phyloP scores from a whole-genome alignment of 116 monocot species.

The Trichopus zeylanicus region DNA sequence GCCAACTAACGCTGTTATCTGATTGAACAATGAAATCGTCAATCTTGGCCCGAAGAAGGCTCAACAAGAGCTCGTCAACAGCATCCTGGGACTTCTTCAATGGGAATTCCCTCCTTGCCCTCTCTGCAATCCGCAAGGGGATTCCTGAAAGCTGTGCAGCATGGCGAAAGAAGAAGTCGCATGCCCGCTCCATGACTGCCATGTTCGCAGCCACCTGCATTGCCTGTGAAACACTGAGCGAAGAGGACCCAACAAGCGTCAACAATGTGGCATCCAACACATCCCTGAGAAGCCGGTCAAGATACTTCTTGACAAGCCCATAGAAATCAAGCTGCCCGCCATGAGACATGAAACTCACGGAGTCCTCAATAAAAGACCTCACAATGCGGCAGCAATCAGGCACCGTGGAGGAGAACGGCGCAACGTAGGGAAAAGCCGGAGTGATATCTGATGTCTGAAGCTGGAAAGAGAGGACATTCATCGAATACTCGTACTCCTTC shows the following conservation, averaged over 20 bases:
- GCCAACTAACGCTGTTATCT: conserved; percentile 67
- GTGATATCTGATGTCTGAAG: conserved; percentile 80
- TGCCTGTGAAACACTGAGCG: conserved; percentile 72
- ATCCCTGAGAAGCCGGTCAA: conserved; percentile 69
- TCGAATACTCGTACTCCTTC: conserved; percentile 98
- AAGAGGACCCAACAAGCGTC: conserved; percentile 42
- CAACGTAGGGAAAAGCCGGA: conserved; percentile 91
- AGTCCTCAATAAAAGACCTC: conserved; percentile 90
- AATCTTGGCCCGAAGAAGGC: conserved; percentile 52
- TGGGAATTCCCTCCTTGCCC: conserved; percentile 59
- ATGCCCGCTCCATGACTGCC: conserved; percentile 85
- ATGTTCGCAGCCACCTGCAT: conserved; percentile 98
- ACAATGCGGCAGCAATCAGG: conserved; percentile 89
- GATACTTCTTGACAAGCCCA: conserved; percentile 69
- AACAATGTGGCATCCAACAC: conserved; percentile 69
- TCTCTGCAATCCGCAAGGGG: conserved; percentile 60
- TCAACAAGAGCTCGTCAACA: conserved; percentile 49
- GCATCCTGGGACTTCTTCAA: conserved; percentile 70
- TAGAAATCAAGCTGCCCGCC: conserved; percentile 87
- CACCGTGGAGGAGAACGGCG: conserved; percentile 82
- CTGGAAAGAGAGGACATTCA: conserved; percentile 92
- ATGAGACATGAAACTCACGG: conserved; percentile 89
- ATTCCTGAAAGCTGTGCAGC: conserved; percentile 87
- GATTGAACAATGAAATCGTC: conserved; percentile 70
- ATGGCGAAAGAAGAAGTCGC: conserved; percentile 85